Percentiles rank a stretch among this genome's conserved stretches.
These are phyloP conservation scores for Arabis alpina DNA, from an alignment of 345 rosid genomes.

Conservation along the genomic window DNA sequence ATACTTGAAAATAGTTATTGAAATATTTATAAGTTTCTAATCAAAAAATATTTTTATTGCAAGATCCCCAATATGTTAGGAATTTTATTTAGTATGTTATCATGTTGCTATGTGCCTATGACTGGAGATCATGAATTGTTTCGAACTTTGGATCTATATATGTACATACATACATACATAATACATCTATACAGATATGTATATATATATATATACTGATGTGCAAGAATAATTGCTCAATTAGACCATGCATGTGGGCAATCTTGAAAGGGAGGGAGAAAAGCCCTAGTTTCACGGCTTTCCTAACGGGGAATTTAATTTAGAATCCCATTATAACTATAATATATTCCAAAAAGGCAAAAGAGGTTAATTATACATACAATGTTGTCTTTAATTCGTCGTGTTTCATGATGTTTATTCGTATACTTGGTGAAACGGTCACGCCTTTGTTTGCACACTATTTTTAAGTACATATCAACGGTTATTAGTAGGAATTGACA, in stretches of 20 bases:
- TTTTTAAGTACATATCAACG: not conserved
- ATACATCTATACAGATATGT: not conserved
- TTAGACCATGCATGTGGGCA: slow-evolving; percentile 33
- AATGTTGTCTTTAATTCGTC: slow-evolving; percentile 21
- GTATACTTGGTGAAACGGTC: slow-evolving; percentile 6
- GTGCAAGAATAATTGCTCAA: slow-evolving; percentile 14
- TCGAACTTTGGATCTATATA: not conserved
- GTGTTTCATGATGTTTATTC: slow-evolving; percentile 8
- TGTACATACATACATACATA: not conserved
- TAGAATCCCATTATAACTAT: slow-evolving; percentile 1
- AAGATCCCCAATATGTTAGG: not conserved
- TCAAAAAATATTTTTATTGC: not conserved
- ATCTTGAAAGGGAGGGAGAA: slow-evolving; percentile 25
- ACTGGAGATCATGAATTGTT: not conserved
- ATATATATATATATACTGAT: not conserved
- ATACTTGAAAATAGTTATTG: not conserved
- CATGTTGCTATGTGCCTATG: not conserved
- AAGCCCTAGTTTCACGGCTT: slow-evolving; percentile 43
- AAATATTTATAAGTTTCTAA: not conserved
- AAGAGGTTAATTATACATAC: slow-evolving; percentile 13
- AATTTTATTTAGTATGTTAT: not conserved
- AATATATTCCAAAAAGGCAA: slow-evolving; percentile 5
- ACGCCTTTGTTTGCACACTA: slow-evolving; percentile 3
- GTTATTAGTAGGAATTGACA: not conserved
- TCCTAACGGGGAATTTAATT: slow-evolving; percentile 16